Base-by-base conservation (phyloP, 2,329 filamentous ascomycete genomes). In the Fusarium foetens region DNA sequence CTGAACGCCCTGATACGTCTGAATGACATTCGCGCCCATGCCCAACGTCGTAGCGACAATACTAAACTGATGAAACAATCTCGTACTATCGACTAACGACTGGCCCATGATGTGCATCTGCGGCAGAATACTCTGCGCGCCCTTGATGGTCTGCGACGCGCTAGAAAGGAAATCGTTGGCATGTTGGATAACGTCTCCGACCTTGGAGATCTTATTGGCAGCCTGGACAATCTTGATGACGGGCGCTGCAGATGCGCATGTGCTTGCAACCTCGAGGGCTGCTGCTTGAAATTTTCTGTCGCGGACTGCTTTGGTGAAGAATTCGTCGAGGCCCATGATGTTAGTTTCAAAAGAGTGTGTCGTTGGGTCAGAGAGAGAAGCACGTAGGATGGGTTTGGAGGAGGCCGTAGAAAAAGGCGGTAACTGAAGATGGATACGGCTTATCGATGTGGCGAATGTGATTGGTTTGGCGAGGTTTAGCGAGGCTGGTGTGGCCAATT, bases 1-100 rank as follows among this genome's bases (percentile, higher is more conserved):
- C 58, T 81, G 79, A 38, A 80, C 61, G 3, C 81, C 81, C 53
- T 82, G 81, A 49, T 82, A 82, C 4, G 80, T 79, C 59, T 78
- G 74, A 8, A 82, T 75, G 12, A 81, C 61, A 63, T 82, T 82
- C 16, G 76, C 76, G n/a, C 77, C 81, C 46, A 80, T 79, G 13
- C 79, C 76, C 31, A 80, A 65, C 2, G 77, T 72, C 10, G 75
- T 76, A 6, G 80, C 80, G 21, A 79, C 75, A 8, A 75, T 70
- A 64, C 70, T 79, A 48, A 82, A 82, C 16, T 73, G 70, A n/a
- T 72, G 66, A 36, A 81, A 75, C 16, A 82, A 70, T 29, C 76
- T 77, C 35, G 76, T 73, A 43, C 75, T 79, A 43, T 82, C 80
- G 63, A 76, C 78, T 27, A 81, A 64, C 7, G 80, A 81, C 63